Percentiles rank a stretch among this genome's conserved stretches.
Conservation (phyloP, 2,329 filamentous ascomycete species). For the Endocalyx cinctus region DNA sequence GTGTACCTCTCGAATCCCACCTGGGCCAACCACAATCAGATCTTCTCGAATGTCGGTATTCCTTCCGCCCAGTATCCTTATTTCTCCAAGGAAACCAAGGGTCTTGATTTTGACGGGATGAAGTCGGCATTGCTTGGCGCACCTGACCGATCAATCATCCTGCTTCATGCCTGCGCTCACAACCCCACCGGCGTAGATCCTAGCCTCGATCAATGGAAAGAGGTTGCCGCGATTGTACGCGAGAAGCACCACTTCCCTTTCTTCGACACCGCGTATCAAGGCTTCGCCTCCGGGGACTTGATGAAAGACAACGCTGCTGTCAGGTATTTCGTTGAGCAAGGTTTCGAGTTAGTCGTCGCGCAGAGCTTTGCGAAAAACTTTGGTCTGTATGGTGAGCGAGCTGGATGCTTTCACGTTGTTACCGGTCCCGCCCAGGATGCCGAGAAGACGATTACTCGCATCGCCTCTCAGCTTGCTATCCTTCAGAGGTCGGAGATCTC, state of each 20-base stretch:
- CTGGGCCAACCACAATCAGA: slow-evolving; percentile 98
- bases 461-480: slow-evolving; percentile 85
- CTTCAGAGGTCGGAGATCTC: slow-evolving; percentile 96
- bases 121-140: slow-evolving; percentile 64
- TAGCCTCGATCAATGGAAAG: slow-evolving; percentile 88
- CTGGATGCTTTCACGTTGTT: slow-evolving; percentile 93
- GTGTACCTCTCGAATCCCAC: slow-evolving; percentile 94
- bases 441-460: slow-evolving; percentile 53
- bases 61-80: slow-evolving; percentile 83
- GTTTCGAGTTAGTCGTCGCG: slow-evolving; percentile 81
- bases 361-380: slow-evolving; percentile 99
- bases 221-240: slow-evolving; percentile 74
- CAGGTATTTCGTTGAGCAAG: slow-evolving; percentile 87
- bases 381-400: slow-evolving; percentile 92
- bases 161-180: slow-evolving; percentile 94
- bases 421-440: slow-evolving; percentile 68
- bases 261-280: slow-evolving; percentile 97
- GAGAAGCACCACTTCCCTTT: slow-evolving; percentile 88
- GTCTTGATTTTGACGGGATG: slow-evolving; percentile 90
- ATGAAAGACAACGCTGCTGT: slow-evolving; percentile 85
- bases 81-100: slow-evolving; percentile 83
- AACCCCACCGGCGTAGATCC: slow-evolving; percentile 98
- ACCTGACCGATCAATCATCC: slow-evolving; percentile 75
- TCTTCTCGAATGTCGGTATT: slow-evolving; percentile 87
- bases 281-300: slow-evolving; percentile 90